phyloP scores from a whole-genome alignment of 2,329 filamentous ascomycete genomes.

The Tolypocladium guangdongense region DNA sequence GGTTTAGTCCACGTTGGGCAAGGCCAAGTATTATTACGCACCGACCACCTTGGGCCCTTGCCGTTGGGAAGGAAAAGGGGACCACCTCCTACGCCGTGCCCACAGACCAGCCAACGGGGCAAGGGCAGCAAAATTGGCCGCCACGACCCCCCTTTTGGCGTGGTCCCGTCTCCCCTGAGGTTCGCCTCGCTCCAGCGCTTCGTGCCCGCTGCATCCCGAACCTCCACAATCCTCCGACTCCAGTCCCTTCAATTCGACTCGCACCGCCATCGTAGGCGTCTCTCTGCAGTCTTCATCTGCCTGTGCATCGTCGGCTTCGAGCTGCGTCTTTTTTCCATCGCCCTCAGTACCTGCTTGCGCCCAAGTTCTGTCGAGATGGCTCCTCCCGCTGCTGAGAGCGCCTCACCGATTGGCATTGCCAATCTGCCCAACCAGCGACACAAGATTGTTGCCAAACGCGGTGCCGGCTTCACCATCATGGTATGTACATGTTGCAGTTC shows the following conservation, averaged over 20 bases:
- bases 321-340: neutral
- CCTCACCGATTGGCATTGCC: slow-evolving; percentile 62
- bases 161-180: slow-evolving; percentile 21
- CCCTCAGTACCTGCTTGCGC: slow-evolving; percentile 4
- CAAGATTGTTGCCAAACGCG: slow-evolving; percentile 71
- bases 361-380: slow-evolving; percentile 37
- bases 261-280: slow-evolving; percentile 1
- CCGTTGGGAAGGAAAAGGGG: slow-evolving; percentile 9
- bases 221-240: slow-evolving; percentile 5
- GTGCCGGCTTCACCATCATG: slow-evolving; percentile 99
- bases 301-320: slow-evolving; percentile 2
- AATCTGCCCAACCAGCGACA: slow-evolving; percentile 65
- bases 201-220: slow-evolving; percentile 3
- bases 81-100: slow-evolving; percentile 8
- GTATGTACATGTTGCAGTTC: slow-evolving; percentile 38
- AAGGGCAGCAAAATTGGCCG: slow-evolving; percentile 20
- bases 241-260: slow-evolving; percentile 1
- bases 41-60: slow-evolving; percentile 7
- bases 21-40: slow-evolving; percentile 11
- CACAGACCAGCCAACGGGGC: slow-evolving; percentile 8
- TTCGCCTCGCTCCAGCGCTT: slow-evolving; percentile 3
- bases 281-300: slow-evolving; percentile 4
- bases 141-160: slow-evolving; percentile 10
- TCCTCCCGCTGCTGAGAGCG: slow-evolving; percentile 45
- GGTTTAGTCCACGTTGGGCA: slow-evolving; percentile 8